Percentiles rank a stretch among this genome's conserved stretches.
Evolutionary conservation across 176 grass and related monocot genomes (phyloP).

Genomic region (Musa troglodytarum): DNA sequence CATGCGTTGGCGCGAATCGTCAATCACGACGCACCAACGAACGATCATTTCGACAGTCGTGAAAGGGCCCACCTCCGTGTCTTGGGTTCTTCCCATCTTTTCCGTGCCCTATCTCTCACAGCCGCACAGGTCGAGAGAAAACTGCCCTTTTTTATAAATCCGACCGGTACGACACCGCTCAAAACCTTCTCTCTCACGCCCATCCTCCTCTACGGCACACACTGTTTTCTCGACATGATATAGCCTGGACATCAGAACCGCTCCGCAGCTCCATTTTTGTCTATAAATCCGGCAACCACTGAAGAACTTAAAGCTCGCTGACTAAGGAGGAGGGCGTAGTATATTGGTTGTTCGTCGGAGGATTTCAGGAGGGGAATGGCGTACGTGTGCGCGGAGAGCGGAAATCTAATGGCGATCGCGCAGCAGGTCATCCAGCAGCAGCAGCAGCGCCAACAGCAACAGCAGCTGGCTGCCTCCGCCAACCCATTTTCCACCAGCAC

Average conservation of each 20-base stretch:
- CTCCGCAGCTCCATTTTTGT: background rate
- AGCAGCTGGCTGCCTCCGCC: conserved; percentile 38
- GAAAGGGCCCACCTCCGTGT: too few species aligned
- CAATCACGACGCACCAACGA: background rate
- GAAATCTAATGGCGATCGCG: conserved; percentile 98
- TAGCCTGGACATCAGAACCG: background rate
- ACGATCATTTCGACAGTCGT: too few species aligned
- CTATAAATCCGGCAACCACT: background rate
- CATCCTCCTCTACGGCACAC: background rate
- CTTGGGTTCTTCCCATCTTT: too few species aligned
- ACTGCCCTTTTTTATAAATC: too few species aligned
- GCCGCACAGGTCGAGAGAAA: too few species aligned
- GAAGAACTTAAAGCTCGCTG: background rate
- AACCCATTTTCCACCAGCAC: conserved; percentile 20
- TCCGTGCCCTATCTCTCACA: too few species aligned
- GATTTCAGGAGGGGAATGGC: conserved; percentile 38
- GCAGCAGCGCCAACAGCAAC: conserved; percentile 64
- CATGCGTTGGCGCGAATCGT: background rate
- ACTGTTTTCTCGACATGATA: background rate
- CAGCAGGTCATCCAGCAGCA: conserved; percentile 95
- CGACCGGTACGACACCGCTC: background rate
- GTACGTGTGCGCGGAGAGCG: conserved; percentile 94
- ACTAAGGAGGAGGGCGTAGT: background rate
- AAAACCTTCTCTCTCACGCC: background rate
- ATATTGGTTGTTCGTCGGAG: background rate